Evolutionary conservation across 2,329 filamentous ascomycete species (phyloP).

Genomic region (Venturia effusa): DNA sequence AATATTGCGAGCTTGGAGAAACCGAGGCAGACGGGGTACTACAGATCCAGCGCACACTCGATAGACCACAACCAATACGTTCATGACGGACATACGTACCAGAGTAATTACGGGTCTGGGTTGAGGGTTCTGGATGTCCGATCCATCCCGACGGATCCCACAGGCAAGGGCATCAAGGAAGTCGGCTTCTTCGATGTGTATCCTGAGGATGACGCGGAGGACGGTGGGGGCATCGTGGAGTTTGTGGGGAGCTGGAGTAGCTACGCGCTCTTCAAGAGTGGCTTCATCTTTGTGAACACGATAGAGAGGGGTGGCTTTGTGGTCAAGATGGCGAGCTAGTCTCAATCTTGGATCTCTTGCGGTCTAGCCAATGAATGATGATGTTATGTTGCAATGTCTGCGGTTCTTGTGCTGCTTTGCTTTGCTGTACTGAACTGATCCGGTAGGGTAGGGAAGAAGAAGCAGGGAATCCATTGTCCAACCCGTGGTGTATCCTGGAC

Average conservation of each 20-base stretch:
- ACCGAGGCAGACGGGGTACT: conserved; percentile 33
- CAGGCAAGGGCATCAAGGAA: conserved; percentile 22
- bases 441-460: too few species aligned
- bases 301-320: conserved; percentile 30
- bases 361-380: too few species aligned
- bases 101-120: conserved; percentile 42
- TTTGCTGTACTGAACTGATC: too few species aligned
- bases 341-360: too few species aligned
- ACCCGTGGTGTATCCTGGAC: too few species aligned
- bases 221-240: conserved; percentile 24
- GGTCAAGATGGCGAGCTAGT: conserved; percentile 17
- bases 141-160: conserved; percentile 21
- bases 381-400: too few species aligned
- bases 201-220: conserved; percentile 22
- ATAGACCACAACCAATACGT: conserved; percentile 43
- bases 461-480: too few species aligned
- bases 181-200: conserved; percentile 25
- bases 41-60: conserved; percentile 30
- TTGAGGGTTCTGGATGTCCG: conserved; percentile 27
- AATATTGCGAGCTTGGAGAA: conserved; percentile 33
- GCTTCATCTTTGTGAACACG: conserved; percentile 29
- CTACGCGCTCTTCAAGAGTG: conserved; percentile 26
- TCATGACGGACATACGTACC: conserved; percentile 34
- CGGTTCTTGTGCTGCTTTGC: too few species aligned
- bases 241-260: conserved; percentile 29